Base-by-base conservation (phyloP, 2,329 filamentous ascomycete species). In the Fusarium sp. region DNA sequence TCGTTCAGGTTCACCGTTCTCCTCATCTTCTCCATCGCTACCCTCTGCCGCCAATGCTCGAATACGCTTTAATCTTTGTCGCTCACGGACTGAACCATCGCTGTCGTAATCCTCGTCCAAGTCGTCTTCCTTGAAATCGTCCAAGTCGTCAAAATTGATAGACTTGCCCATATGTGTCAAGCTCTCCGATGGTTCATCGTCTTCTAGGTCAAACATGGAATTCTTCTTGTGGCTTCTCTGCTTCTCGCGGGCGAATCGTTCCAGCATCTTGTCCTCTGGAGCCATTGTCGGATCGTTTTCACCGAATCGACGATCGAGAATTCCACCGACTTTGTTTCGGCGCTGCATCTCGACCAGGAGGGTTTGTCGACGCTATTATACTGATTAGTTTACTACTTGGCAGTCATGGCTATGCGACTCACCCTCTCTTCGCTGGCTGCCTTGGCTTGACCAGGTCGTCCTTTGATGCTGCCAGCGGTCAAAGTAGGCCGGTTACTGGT, bases 281-380 rank as follows among this genome's bases (percentile, higher is more conserved):
- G 93, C 93, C 93, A 99, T 95, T 14, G 90, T 92, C 13, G 94
- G 93, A 78, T 99, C 94, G 76, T 97, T 92, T 83, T 99, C 97
- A 80, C 97, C 96, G 76, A 99, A 97, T 74, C 96, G 91, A 75
- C 93, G 89, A 85, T 99, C 96, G 55, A 97, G 82, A 68, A 99
- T 93, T 7, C 94, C 95, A 69, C 96, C 96, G 21, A 95, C 91
- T 80, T 97, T 98, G 79, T 97, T 94, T 41, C 93, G 89, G 65
- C 89, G 87, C 77, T 97, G 92, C 87, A 98, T 92, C 77, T 98
- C 95, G 37, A 93, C 89, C n/a, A 98, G 82, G 21, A 98, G 85
- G 0, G 94, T 97, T 81, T 92, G 88, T 63, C 92, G 89, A 58
- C 95, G 89, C 89, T 93, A 74, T 67, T 59, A 25, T 6, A 30